A percentile compares a stretch with the other conserved stretches of the same genome.
phyloP scores from a whole-genome alignment of 257 asterid genomes.

The Primulina tabacum region DNA sequence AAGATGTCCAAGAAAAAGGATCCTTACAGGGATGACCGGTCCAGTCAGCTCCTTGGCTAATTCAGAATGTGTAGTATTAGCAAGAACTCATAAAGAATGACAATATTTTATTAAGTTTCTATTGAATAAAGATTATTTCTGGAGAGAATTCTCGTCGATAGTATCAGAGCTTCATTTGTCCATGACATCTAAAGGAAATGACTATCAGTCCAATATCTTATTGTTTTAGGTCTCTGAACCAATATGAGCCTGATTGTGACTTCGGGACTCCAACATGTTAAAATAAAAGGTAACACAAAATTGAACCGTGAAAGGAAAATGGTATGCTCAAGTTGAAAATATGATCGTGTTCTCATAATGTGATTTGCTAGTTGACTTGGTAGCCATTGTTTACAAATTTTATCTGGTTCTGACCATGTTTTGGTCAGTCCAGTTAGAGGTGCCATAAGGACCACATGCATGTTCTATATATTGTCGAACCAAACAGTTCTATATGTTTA shows the following conservation, averaged over 20 bases:
- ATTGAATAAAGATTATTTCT: not conserved
- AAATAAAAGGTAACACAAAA: not conserved
- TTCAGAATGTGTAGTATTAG: not conserved
- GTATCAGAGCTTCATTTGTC: not conserved
- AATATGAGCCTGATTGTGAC: not conserved
- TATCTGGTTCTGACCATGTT: no score
- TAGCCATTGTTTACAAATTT: not conserved
- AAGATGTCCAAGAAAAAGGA: constrained; percentile 5
- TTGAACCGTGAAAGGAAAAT: no score
- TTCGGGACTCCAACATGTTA: not conserved
- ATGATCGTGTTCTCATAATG: no score
- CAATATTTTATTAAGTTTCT: not conserved
- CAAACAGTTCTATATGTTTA: no score
- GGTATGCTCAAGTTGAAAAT: not conserved
- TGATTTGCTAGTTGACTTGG: no score
- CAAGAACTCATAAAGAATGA: not conserved
- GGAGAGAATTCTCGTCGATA: not conserved
- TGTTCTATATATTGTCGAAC: no score
- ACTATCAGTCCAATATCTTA: not conserved
- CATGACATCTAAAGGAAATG: not conserved
- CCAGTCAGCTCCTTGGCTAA: not conserved
- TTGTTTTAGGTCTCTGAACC: not conserved
- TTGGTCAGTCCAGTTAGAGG: no score
- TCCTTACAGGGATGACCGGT: constrained; percentile 1
- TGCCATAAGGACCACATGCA: no score